phyloP scores from a whole-genome alignment of 305 asterid genomes.

The Fraxinus angustifolia region DNA sequence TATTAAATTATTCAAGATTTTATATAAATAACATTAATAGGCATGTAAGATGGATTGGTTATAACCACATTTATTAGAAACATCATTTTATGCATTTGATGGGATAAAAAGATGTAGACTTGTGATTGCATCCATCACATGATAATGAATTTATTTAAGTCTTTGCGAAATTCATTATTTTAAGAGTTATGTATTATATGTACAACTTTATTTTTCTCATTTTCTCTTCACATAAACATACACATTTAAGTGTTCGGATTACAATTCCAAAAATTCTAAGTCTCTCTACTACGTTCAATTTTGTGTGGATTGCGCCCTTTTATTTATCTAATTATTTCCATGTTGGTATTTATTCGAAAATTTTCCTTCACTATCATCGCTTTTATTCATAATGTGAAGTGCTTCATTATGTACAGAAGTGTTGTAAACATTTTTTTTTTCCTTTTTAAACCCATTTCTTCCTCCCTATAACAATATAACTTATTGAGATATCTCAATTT shows the following conservation, averaged over 20 bases:
- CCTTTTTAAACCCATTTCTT: no score
- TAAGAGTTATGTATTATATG: background rate
- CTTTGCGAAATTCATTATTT: no score
- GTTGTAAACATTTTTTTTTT: background rate
- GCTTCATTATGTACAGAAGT: background rate
- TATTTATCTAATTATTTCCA: background rate
- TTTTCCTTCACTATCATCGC: background rate
- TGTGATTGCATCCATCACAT: background rate
- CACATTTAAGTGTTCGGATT: background rate
- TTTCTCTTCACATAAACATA: background rate
- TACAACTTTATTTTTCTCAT: background rate
- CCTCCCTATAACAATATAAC: background rate
- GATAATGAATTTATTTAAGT: no score
- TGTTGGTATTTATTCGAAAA: background rate
- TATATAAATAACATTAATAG: no score
- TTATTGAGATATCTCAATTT: no score
- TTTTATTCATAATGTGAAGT: background rate
- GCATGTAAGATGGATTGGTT: background rate
- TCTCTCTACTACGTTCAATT: background rate
- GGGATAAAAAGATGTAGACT: background rate
- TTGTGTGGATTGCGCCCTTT: background rate
- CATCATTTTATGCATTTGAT: background rate
- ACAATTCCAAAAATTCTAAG: background rate
- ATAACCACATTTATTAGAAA: background rate
- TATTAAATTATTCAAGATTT: background rate